Conservation (phyloP, 2,329 filamentous ascomycete species). For the Aspergillus tamarii region DNA sequence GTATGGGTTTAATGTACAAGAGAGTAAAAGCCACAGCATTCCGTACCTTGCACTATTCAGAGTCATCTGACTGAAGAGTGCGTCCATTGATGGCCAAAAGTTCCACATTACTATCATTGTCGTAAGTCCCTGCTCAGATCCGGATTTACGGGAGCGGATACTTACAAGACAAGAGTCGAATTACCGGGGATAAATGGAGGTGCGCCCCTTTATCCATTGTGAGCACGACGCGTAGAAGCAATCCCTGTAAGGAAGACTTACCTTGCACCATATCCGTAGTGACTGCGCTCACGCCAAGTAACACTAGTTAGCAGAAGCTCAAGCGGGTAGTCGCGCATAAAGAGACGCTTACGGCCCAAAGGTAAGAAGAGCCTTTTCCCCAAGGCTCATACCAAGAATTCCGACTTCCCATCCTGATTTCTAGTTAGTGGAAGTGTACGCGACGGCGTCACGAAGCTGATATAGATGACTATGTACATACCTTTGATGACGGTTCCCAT, state of each 20-base stretch:
- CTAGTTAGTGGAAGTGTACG: not conserved
- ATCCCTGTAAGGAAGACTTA: not conserved
- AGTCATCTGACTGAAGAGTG: conserved; percentile 10
- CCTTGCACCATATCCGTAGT: conserved; percentile 23
- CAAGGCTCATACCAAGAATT: conserved; percentile 22
- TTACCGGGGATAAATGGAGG: conserved; percentile 25
- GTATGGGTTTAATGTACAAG: not conserved
- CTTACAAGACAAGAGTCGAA: conserved; percentile 25
- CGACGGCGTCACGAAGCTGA: not conserved
- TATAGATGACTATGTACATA: not conserved
- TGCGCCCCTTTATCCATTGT: conserved; percentile 13
- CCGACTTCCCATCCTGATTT: conserved; percentile 24
- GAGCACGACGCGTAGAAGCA: not conserved
- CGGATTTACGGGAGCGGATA: not conserved
- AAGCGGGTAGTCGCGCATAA: not conserved
- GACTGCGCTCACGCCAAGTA: conserved; percentile 4
- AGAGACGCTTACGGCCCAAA: conserved; percentile 23
- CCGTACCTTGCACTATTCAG: not conserved
- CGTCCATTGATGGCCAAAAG: conserved; percentile 15
- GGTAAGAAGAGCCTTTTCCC: conserved; percentile 22
- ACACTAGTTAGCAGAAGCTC: not conserved
- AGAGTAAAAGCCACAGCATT: not conserved
- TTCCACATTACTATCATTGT: conserved; percentile 8
- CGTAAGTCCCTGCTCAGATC: not conserved
- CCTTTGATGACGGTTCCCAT: conserved; percentile 24